Conservation (phyloP, 2,329 filamentous ascomycete genomes). For the Apiospora hydei region DNA sequence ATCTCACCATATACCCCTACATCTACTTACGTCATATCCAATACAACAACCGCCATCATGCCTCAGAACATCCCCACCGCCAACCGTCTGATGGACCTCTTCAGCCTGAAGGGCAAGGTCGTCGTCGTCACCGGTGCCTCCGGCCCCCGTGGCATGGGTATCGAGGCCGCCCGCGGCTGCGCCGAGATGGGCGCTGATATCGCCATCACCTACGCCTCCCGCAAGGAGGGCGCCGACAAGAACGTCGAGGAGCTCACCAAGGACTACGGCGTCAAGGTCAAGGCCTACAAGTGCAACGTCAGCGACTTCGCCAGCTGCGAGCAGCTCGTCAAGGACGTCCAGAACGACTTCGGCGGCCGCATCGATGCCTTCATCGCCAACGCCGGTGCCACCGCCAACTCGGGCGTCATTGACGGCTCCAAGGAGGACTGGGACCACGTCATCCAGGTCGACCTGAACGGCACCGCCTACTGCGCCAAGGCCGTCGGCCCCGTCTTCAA, state of each 20-base stretch:
- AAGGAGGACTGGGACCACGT: slow-evolving; percentile 66
- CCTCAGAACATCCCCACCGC: slow-evolving; percentile 64
- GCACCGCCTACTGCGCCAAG: slow-evolving; percentile 71
- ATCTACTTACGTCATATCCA: background rate
- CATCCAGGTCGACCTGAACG: slow-evolving; percentile 66
- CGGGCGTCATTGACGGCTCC: slow-evolving; percentile 61
- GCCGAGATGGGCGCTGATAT: slow-evolving; percentile 76
- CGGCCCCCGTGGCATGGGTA: slow-evolving; percentile 74
- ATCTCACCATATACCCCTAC: background rate
- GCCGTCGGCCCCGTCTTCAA: slow-evolving; percentile 66
- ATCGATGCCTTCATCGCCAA: slow-evolving; percentile 81
- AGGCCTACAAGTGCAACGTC: slow-evolving; percentile 67
- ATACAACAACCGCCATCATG: slow-evolving; percentile 49
- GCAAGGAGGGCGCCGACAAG: slow-evolving; percentile 71
- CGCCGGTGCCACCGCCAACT: slow-evolving; percentile 67
- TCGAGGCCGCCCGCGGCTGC: slow-evolving; percentile 72
- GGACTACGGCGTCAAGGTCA: slow-evolving; percentile 72
- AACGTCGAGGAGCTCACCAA: slow-evolving; percentile 70
- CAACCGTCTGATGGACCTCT: slow-evolving; percentile 67
- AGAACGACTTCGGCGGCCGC: slow-evolving; percentile 72
- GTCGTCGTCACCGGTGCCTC: slow-evolving; percentile 75
- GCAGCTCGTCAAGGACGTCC: slow-evolving; percentile 66
- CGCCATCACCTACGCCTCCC: slow-evolving; percentile 75
- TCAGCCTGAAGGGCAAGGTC: slow-evolving; percentile 77
- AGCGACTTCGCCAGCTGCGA: slow-evolving; percentile 59